A percentile compares a stretch with the other conserved stretches of the same genome.
Evolutionary conservation across 2,329 filamentous ascomycete genomes (phyloP).

Genomic region (Alternaria brassicae): DNA sequence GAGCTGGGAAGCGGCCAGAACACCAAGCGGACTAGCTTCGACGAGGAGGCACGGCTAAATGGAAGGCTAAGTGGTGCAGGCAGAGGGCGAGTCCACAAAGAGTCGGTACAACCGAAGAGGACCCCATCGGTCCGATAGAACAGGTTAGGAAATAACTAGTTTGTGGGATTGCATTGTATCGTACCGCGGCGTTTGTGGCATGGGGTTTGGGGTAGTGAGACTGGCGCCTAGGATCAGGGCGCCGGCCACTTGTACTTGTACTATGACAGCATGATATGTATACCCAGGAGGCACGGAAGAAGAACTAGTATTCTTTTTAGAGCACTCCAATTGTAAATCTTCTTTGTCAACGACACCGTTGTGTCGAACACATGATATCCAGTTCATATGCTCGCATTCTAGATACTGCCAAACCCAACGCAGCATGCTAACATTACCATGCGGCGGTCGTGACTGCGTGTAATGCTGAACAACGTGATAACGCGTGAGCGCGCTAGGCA

Average conservation of each 20-base stretch:
- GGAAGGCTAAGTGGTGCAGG: slow-evolving; percentile 37
- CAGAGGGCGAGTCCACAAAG: slow-evolving; percentile 39
- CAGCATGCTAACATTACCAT: background rate
- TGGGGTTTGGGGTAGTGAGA: slow-evolving; percentile 2
- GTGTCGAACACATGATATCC: background rate
- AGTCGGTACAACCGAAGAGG: slow-evolving; percentile 35
- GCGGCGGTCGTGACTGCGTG: background rate
- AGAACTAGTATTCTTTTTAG: slow-evolving; percentile 11
- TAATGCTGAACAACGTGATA: slow-evolving; percentile 29
- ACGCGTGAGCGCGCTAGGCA: slow-evolving; percentile 34
- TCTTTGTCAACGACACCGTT: background rate
- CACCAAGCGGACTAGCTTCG: slow-evolving; percentile 20
- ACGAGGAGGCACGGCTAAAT: slow-evolving; percentile 21
- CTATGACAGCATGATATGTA: slow-evolving; percentile 20
- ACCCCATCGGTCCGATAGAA: slow-evolving; percentile 28
- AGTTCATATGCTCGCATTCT: background rate
- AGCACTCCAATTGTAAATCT: slow-evolving; percentile 4
- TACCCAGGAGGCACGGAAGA: slow-evolving; percentile 16
- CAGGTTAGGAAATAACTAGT: background rate
- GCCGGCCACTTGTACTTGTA: slow-evolving; percentile 23
- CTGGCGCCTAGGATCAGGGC: slow-evolving; percentile 8
- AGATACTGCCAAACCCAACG: background rate
- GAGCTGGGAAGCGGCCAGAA: slow-evolving; percentile 41
- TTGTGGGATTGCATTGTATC: slow-evolving; percentile 6
- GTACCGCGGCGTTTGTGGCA: slow-evolving; percentile 23